Percentiles rank a stretch among this genome's conserved stretches.
Evolutionary conservation across 106 monocot species (phyloP).

Genomic region (Agapanthus africanus): DNA sequence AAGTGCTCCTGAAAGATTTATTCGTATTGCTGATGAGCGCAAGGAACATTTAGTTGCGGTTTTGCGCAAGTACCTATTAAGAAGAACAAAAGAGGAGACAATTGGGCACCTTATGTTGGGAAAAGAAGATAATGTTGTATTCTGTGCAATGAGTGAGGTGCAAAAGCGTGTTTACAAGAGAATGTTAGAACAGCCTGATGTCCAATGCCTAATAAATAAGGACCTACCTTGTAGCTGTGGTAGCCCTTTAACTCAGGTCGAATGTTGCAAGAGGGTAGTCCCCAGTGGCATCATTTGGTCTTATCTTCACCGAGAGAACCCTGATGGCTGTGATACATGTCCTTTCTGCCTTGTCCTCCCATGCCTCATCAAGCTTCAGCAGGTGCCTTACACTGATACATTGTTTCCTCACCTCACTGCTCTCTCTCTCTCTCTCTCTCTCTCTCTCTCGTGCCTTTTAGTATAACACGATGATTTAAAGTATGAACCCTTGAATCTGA

Average conservation of each 20-base stretch:
- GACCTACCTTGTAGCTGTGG: constrained; percentile 92
- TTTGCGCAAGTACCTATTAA: constrained; percentile 61
- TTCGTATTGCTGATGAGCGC: constrained; percentile 67
- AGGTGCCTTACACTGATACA: no score
- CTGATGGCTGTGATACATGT: constrained; percentile 88
- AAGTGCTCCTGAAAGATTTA: constrained; percentile 83
- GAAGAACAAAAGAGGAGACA: constrained; percentile 96
- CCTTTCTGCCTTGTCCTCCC: constrained; percentile 98
- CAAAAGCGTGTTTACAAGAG: constrained; percentile 95
- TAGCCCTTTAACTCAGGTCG: constrained; percentile 77
- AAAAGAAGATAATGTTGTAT: constrained; percentile 95
- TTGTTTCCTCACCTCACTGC: no score
- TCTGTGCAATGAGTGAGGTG: constrained; percentile 88
- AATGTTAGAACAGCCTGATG: constrained; percentile 86
- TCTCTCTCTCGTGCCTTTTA: no score
- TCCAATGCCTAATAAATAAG: constrained; percentile 85
- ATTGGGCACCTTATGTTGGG: constrained; percentile 98
- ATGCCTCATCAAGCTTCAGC: constrained; percentile 91
- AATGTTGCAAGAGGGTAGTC: constrained; percentile 76
- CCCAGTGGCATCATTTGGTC: constrained; percentile 91
- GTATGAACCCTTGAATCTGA: background rate
- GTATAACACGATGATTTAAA: background rate
- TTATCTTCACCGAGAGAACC: constrained; percentile 82
- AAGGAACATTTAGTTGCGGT: constrained; percentile 76
- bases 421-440: no score